Percentiles rank a stretch among this genome's conserved stretches.
phyloP scores from a whole-genome alignment of 2,329 filamentous ascomycete genomes.

The Stagonosporopsis vannaccii region DNA sequence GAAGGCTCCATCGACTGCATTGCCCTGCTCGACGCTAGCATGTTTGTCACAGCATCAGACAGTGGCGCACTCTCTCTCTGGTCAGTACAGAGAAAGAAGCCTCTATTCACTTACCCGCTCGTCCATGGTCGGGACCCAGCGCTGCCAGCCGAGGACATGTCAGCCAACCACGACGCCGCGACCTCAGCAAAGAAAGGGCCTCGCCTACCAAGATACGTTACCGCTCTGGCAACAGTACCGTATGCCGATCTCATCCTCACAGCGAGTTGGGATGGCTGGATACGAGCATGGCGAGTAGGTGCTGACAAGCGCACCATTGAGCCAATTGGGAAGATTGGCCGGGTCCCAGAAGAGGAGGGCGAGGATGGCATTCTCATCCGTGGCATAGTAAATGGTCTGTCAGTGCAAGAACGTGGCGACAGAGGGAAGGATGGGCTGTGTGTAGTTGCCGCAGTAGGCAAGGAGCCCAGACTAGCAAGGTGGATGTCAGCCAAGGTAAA shows the following conservation, averaged over 20 bases:
- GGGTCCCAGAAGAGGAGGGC: slow-evolving; percentile 31
- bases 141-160: slow-evolving; percentile 71
- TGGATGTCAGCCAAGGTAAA: slow-evolving; percentile 75
- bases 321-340: slow-evolving; percentile 70
- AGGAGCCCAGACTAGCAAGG: slow-evolving; percentile 82
- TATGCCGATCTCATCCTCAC: slow-evolving; percentile 90
- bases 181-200: slow-evolving; percentile 58
- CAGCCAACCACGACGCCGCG: slow-evolving; percentile 68
- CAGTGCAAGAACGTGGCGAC: slow-evolving; percentile 84
- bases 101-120: slow-evolving; percentile 77
- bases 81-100: slow-evolving; percentile 94
- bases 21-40: slow-evolving; percentile 85
- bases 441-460: slow-evolving; percentile 84
- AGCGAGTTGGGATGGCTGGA: slow-evolving; percentile 91
- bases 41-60: slow-evolving; percentile 92
- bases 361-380: slow-evolving; percentile 56
- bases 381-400: slow-evolving; percentile 88
- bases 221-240: slow-evolving; percentile 82
- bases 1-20: slow-evolving; percentile 93
- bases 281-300: slow-evolving; percentile 84
- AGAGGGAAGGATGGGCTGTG: slow-evolving; percentile 76
- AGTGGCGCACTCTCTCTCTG: slow-evolving; percentile 87
- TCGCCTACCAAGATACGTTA: slow-evolving; percentile 82
- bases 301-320: slow-evolving; percentile 77
- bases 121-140: slow-evolving; percentile 86